Percentiles rank a stretch among this genome's conserved stretches.
Conservation (phyloP, 2,329 filamentous ascomycete species). For the Epicoccum nigrum region DNA sequence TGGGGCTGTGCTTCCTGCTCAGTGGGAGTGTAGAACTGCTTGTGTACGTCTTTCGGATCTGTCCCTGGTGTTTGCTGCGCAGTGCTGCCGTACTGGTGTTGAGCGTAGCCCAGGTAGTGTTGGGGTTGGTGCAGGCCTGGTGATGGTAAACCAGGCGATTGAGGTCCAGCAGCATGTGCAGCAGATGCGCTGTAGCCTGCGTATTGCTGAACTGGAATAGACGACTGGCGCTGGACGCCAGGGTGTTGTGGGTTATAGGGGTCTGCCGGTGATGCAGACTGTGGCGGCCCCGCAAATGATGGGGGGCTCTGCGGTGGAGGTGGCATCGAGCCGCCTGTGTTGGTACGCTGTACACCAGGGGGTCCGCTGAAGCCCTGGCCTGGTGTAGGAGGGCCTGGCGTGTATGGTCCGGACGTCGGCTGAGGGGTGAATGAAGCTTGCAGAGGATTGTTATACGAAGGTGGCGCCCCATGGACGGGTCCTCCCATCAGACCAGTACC, state of each 20-base stretch:
- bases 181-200: constrained; percentile 3
- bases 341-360: constrained; percentile 41
- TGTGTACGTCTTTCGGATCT: constrained; percentile 64
- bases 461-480: constrained; percentile 48
- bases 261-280: constrained; percentile 32
- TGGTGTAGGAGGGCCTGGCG: constrained; percentile 50
- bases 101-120: constrained; percentile 60
- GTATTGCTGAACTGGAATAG: constrained; percentile 32
- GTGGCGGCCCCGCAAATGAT: constrained; percentile 50
- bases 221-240: constrained; percentile 39
- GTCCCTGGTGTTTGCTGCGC: constrained; percentile 36
- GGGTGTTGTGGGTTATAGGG: constrained; percentile 36
- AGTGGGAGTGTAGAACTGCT: constrained; percentile 72
- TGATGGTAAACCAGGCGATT: constrained; percentile 48
- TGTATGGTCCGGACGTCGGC: constrained; percentile 47
- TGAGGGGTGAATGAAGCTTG: constrained; percentile 44
- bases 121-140: constrained; percentile 47
- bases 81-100: constrained; percentile 56
- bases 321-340: constrained; percentile 44
- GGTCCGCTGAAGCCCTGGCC: constrained; percentile 43
- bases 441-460: constrained; percentile 38
- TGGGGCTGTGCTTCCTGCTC: constrained; percentile 59
- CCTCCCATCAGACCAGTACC: constrained; percentile 53
- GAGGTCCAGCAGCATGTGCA: constrained; percentile 1
- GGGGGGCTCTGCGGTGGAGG: constrained; percentile 43